Evolutionary conservation across 306 rosid genomes (phyloP), one percentile per base, ranked within the genome.

Genomic region (Geum urbanum): DNA sequence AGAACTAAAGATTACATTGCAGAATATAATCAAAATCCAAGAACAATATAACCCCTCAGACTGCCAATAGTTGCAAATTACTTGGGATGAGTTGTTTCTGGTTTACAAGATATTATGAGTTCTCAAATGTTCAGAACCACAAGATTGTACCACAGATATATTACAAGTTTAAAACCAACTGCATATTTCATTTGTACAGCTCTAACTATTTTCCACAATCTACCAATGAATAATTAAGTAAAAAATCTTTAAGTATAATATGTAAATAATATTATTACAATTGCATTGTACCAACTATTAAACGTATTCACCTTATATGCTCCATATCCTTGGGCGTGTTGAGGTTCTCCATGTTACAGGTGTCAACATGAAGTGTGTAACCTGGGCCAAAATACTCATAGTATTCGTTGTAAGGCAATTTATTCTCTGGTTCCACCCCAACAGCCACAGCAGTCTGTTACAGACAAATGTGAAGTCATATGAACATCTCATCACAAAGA

Each of bases 331-430:
- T 87, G 72, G 85, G 83, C 15, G 88, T 59, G 75, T 92, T 92
- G 52, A 81, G 84, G 80, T 92, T 92, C 81, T 89, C 94, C 95
- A 92, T 86, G 83, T 85, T 87, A 70, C 86, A 72, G 44, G 97
- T 89, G 62, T 88, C 85, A 5, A 92, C 84, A 62, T 86, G 88
- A 46, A 92, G 95, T 9, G 95, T 80, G 60, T 89, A 89, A 76
- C 87, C 95, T 56, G 97, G 97, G 77, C 97, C 97, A 80, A 92
- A 92, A 78, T 92, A 87, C 85, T 87, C 95, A 22, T 82, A 92
- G 76, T 92, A 92, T 75, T 89, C 97, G 51, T 87, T 92, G 83
- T 86, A 83, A 18, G 97, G 97, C 86, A 92, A 83, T 49, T 77
- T 87, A 76, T 92, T 92, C 70, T 89, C 95, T 59, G 96, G 97